These are phyloP conservation scores for Inonotus obliquus DNA, from an alignment of 1,284 basidiomycete species.

Conservation along the genomic window DNA sequence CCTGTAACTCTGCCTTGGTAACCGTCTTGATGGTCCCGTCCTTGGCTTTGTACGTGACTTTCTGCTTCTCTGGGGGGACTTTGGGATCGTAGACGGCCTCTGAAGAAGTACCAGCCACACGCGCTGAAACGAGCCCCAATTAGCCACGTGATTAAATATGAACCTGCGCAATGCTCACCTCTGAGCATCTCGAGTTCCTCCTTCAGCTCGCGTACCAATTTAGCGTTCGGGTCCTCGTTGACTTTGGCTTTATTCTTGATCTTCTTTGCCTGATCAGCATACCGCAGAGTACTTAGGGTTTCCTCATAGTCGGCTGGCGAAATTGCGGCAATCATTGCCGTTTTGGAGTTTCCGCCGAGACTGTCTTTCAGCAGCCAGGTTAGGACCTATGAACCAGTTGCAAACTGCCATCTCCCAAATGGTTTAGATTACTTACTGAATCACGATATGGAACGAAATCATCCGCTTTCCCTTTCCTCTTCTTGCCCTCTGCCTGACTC, in stretches of 20 bases:
- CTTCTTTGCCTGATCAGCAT: conserved; percentile 99
- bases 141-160: conserved; percentile 14
- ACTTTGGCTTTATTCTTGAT: conserved; percentile 99
- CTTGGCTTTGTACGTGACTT: conserved; percentile 91
- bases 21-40: conserved; percentile 94
- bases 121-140: conserved; percentile 42
- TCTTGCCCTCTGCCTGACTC: conserved; percentile 58
- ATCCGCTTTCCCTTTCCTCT: conserved; percentile 81
- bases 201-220: conserved; percentile 96
- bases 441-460: conserved; percentile 95
- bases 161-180: conserved; percentile 41
- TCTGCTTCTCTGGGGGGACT: conserved; percentile 92
- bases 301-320: conserved; percentile 98
- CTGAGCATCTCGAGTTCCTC: conserved; percentile 91
- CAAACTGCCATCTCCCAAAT: too few relatives aligned
- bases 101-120: conserved; percentile 55
- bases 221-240: conserved; percentile 99
- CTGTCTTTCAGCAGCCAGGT: conserved; percentile 99
- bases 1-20: conserved; percentile 94
- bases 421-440: conserved; percentile 53
- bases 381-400: conserved; percentile 55
- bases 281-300: conserved; percentile 90
- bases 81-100: conserved; percentile 86
- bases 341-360: conserved; percentile 92
- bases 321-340: conserved; percentile 97